phyloP scores from a whole-genome alignment of 2,329 filamentous ascomycete species.

The Apiospora aurea region DNA sequence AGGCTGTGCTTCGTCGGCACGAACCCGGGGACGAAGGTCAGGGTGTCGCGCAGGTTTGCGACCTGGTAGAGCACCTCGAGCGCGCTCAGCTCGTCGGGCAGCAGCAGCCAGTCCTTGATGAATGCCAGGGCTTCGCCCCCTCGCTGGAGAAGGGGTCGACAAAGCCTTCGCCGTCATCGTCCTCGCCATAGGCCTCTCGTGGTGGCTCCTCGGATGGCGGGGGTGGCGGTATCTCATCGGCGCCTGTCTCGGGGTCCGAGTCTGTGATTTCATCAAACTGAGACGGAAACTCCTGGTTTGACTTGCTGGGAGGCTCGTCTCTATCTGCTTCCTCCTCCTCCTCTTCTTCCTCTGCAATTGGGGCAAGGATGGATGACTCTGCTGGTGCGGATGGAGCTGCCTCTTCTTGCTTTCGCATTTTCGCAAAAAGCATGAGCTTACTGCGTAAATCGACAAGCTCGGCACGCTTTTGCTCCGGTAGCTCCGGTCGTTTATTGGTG shows the following conservation, averaged over 20 bases:
- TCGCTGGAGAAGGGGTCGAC: conserved; percentile 1
- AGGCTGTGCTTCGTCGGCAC: conserved; percentile 1
- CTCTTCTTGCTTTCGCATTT: not conserved
- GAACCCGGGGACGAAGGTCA: not conserved
- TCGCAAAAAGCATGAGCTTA: not conserved
- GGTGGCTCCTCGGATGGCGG: not conserved
- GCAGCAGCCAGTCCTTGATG: conserved; percentile 15
- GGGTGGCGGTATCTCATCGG: not conserved
- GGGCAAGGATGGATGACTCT: too few relatives aligned
- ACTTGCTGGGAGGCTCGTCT: not conserved
- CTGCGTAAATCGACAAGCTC: not conserved
- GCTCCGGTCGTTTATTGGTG: not conserved
- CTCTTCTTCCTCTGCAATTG: not conserved
- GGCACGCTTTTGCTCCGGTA: not conserved
- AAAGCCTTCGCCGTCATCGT: not conserved
- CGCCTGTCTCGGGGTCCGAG: not conserved
- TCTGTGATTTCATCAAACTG: not conserved
- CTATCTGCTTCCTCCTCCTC: not conserved
- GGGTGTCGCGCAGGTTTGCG: not conserved
- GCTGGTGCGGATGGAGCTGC: not conserved
- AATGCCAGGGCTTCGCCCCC: not conserved
- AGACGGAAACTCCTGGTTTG: not conserved
- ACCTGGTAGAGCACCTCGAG: conserved; percentile 14
- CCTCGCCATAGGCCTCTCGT: not conserved
- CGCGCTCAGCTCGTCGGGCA: not conserved